Percentiles rank a stretch among this genome's conserved stretches.
These are phyloP conservation scores for Tylopilus rubrobrunneus DNA, from an alignment of 768 basidiomycete species.

Conservation along the genomic window DNA sequence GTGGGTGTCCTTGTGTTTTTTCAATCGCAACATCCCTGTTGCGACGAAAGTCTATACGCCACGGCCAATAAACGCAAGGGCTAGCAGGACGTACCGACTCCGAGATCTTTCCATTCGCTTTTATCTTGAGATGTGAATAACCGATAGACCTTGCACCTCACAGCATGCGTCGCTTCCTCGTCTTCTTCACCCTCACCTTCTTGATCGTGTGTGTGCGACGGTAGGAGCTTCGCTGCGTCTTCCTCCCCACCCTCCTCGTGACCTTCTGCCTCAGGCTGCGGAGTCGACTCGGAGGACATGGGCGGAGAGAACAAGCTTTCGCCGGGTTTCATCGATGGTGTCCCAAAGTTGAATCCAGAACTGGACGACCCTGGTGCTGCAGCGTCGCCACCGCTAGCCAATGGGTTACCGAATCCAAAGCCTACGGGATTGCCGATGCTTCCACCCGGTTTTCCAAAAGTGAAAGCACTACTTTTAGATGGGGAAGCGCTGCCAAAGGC, in stretches of 20 bases:
- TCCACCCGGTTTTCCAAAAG: constrained; percentile 35
- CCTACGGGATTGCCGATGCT: constrained; percentile 64
- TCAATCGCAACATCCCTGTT: constrained; percentile 64
- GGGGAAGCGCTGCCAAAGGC: constrained; percentile 29
- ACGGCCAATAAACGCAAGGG: background rate
- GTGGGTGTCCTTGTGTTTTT: constrained; percentile 64
- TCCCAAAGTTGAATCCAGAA: constrained; percentile 25
- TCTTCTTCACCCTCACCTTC: constrained; percentile 82
- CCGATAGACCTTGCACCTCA: constrained; percentile 61
- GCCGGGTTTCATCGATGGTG: constrained; percentile 15
- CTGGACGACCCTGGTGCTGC: constrained; percentile 9
- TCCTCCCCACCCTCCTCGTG: constrained; percentile 30
- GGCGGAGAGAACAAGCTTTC: constrained; percentile 28
- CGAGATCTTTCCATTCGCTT: constrained; percentile 60
- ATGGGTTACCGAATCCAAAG: constrained; percentile 41
- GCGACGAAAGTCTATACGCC: background rate
- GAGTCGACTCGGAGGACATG: constrained; percentile 27
- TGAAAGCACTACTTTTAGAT: constrained; percentile 22
- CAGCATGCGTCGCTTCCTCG: constrained; percentile 60
- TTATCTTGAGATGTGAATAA: constrained; percentile 48
- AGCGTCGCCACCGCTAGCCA: constrained; percentile 18
- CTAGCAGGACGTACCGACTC: constrained; percentile 50
- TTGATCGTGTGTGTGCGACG: constrained; percentile 46
- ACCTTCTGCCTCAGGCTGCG: constrained; percentile 24
- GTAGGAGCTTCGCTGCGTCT: constrained; percentile 20